Conservation (phyloP, 2,329 filamentous ascomycete genomes). For the Phoma sp. region DNA sequence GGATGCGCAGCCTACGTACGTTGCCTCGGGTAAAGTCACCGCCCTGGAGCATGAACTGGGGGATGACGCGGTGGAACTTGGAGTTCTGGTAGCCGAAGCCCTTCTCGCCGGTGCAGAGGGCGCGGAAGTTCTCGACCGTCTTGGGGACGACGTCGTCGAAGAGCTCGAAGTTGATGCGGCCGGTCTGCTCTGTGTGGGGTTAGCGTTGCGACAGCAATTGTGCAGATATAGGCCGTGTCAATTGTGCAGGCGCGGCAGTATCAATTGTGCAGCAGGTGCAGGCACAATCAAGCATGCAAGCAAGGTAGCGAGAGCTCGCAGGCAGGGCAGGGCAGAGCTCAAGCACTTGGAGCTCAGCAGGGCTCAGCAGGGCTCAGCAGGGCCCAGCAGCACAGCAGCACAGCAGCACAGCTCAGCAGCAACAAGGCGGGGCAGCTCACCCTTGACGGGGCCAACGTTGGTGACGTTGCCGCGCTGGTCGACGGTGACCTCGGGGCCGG, state of each 20-base stretch:
- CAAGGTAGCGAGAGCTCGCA: too few relatives aligned
- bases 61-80: constrained; percentile 91
- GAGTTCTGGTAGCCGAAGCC: constrained; percentile 85
- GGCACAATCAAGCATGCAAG: too few relatives aligned
- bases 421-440: constrained; percentile 59
- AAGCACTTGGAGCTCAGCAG: too few relatives aligned
- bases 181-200: constrained; percentile 69
- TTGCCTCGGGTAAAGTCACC: constrained; percentile 94
- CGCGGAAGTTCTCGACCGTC: constrained; percentile 85
- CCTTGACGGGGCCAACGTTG: constrained; percentile 57
- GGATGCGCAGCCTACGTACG: too few relatives aligned
- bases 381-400: neutral
- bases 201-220: constrained; percentile 19
- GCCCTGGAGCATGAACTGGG: constrained; percentile 93
- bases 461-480: constrained; percentile 62
- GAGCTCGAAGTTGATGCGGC: constrained; percentile 88
- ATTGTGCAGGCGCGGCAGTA: too few relatives aligned
- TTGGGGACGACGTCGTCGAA: constrained; percentile 86
- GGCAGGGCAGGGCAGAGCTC: too few relatives aligned
- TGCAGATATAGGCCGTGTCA: too few relatives aligned
- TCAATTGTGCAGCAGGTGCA: too few relatives aligned
- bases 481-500: constrained; percentile 73
- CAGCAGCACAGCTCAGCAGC: neutral
- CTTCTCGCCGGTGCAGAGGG: constrained; percentile 81
- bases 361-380: neutral